Evolutionary conservation across 1,284 basidiomycete species (phyloP), one percentile per base, ranked within the genome.

Genomic region (Trichosporon faecale): DNA sequence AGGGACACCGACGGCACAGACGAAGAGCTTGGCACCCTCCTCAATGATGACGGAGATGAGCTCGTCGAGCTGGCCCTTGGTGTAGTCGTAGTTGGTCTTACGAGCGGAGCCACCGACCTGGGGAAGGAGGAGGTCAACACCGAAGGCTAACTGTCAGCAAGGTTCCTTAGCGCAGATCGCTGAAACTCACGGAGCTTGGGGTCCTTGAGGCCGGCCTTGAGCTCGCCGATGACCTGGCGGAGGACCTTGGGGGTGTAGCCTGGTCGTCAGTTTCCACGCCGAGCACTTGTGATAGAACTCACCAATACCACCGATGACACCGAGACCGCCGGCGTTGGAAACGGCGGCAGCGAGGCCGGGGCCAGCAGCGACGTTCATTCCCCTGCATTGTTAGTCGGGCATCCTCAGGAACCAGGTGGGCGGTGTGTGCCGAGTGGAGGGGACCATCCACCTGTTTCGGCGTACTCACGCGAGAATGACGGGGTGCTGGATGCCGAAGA

Each of bases 291-390:
- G 3, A 3, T 31, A 3, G n/a, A 31, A 18, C 64, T 46, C 40
- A 46, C 64, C 64, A 27, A 92, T 85, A 67, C 93, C 93, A 66
- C 93, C 93, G 73, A 95, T 92, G 69, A 94, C 92, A 71, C 93
- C 93, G 37, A 95, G 79, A 65, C 93, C 93, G 61, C 91, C 91
- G 65, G 92, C 93, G 77, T 94, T 95, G 8, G 83, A 82, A 12
- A 83, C 82, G 46, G 92, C 93, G 61, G 93, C 93, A 21, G 92
- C 85, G 21, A 94, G 88, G 80, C 92, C 91, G 21, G 93, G 91
- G 18, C 93, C 93, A 64, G 93, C 91, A 44, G 92, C 92, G 21
- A 92, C 90, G 78, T 94, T 93, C 92, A 94, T 93, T 21, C 91
- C 91, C 14, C 57, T 61, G 57, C 11, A n/a, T 57, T 27, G 25